Evolutionary conservation across 1,139 yeast species (phyloP), one percentile per base, ranked within the genome.

Genomic region (Kurtzmaniella quercitrusa): DNA sequence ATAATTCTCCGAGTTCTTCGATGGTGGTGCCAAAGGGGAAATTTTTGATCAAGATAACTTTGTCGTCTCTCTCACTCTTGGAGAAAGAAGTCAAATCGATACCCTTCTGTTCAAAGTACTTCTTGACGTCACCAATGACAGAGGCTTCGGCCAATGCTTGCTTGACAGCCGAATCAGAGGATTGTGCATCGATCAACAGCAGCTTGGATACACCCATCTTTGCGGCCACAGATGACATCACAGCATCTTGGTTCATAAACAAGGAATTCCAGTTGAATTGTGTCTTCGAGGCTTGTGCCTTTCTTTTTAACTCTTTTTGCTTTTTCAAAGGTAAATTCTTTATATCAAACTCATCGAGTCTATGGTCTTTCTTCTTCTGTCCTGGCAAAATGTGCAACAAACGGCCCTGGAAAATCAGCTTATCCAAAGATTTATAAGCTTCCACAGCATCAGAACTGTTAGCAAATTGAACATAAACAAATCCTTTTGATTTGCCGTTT

Each of bases 91-190:
- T 71, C 47, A 93, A 68, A 65, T 93, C 97, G 35, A 94, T 88
- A 18, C 96, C 96, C 57, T 83, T 84, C 17, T 71, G 65, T 60
- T 88, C 95, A 61, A 93, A 93, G 63, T 81, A 93, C 52, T 80
- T 80, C 56, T 96, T 80, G 12, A 93, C 96, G 61, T 86, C 94
- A 38, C 93, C 94, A 56, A 93, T 84, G 18, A 91, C 96, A 57
- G 89, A 93, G 1, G 98, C 95, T 67, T 93, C 99, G 0, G 99
- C 98, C 50, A 93, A 76, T 0, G 98, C 98, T 63, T 91, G 98
- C 57, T 89, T 88, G n/a, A 93, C 98, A 1, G 96, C 97, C 41
- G 96, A 86, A 50, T 76, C 83, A 4, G 96, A 78, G 51, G 83
- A 86, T 53, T 88, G 85, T 1, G 96, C 95, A 60, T 93, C 94